Base-by-base conservation (phyloP, 2,329 filamentous ascomycete genomes). In the Samsoniella hepiali region DNA sequence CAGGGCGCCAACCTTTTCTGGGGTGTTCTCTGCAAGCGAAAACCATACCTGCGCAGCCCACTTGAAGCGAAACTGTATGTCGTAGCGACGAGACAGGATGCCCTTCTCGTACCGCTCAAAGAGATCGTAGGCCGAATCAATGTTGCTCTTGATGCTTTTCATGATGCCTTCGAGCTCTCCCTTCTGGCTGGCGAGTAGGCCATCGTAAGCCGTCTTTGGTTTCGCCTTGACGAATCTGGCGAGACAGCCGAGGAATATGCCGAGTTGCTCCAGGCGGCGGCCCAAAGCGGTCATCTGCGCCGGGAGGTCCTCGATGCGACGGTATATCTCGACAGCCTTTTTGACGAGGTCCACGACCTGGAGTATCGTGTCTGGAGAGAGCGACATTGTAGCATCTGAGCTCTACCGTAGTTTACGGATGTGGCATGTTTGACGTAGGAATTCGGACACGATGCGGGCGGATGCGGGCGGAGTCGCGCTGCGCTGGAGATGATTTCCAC, bases 101-200 rank as follows among this genome's bases (percentile, higher is more conserved):
- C 68, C 66, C 55, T 67, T 66, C 42, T 72, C 64, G 65, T 68
- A 68, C 40, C 68, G 67, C 36, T 68, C 63, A 42, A 71, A 71
- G 8, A 72, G 64, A 10, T 64, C 67, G 42, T 69, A 55, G 1
- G 69, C 67, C 11, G 66, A 65, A 7, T 58, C 64, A n/a, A 66
- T 63, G 54, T 71, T 66, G 6, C 38, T 32, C 29, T 67, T 64
- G 32, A 72, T 69, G 40, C 60, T 65, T 29, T 63, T 47, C 17
- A 71, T 64, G 9, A 71, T 56, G 13, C 36, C 47, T n/a, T 53
- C 58, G 22, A 72, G 67, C n/a, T 68, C 66, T 27, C 67, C 44
- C 17, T 64, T 65, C 44, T 69, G 65, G 3, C 64, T 66, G 1
- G 66, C 54, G 11, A 62, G 65, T 13, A 69, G 61, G 2, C 40